A percentile compares a stretch with the other conserved stretches of the same genome.
phyloP scores from a whole-genome alignment of 2,329 filamentous ascomycete genomes.

The Calonectria hawksworthii region DNA sequence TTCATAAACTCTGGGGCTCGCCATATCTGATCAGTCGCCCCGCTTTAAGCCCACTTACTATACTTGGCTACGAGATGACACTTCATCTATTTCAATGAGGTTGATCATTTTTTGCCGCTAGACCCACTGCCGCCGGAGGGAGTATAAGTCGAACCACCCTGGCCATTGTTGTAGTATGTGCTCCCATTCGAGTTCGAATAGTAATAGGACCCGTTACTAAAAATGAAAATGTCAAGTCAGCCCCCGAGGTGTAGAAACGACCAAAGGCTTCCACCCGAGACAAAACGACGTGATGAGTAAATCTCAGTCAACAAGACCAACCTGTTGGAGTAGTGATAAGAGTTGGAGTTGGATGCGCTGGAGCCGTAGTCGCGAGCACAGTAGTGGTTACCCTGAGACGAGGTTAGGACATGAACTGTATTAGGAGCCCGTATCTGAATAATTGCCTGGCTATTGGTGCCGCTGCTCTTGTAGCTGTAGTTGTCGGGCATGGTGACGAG shows the following conservation, averaged over 20 bases:
- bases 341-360: conserved; percentile 67
- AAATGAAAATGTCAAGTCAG: neutral
- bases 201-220: conserved; percentile 77
- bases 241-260: neutral
- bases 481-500: conserved; percentile 32
- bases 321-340: conserved; percentile 78
- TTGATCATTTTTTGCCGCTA: conserved; percentile 31
- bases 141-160: conserved; percentile 72
- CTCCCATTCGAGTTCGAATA: conserved; percentile 79
- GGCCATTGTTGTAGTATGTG: conserved; percentile 76
- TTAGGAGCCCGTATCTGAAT: neutral
- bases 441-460: conserved; percentile 74
- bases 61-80: neutral
- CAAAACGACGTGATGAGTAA: neutral
- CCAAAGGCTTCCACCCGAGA: neutral
- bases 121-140: conserved; percentile 58
- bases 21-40: neutral
- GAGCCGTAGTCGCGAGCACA: conserved; percentile 75
- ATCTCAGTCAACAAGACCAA: conserved; percentile 47
- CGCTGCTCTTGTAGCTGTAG: conserved; percentile 63
- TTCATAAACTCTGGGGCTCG: neutral
- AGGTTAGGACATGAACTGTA: neutral
- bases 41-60: neutral
- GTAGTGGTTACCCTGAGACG: conserved; percentile 74
- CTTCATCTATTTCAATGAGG: neutral